Base-by-base conservation (phyloP, 345 rosid genomes). In the Brassica nigra region DNA sequence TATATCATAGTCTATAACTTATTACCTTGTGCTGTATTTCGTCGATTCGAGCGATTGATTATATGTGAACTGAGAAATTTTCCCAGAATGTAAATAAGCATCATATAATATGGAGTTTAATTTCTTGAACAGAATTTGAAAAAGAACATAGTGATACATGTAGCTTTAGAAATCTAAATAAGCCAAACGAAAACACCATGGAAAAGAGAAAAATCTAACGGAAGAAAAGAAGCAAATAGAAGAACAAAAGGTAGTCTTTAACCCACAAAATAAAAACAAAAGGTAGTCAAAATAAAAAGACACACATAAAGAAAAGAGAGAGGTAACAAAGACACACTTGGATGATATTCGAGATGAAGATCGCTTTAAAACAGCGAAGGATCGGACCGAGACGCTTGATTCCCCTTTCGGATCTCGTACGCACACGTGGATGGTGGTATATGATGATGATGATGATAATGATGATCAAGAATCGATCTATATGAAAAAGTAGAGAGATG, bases 311-410 rank as follows among this genome's bases (percentile, higher is more conserved):
- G 37, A 64, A 8, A 39, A 64, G 0, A 65, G 20, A 67, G 33
- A 73, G 39, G 59, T 68, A 52, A 62, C 18, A 64, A 57, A 75
- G 30, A 75, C 33, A 80, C 57, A 69, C 67, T 73, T 33, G 59
- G 69, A 61, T 57, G 73, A 66, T 39, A 5, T 57, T 58, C 34
- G 11, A 79, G 66, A 74, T 62, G 65, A 70, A 62, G 71, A 70
- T 75, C 54, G 83, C 71, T 75, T 69, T 30, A 52, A 69, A 65
- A 49, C 28, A 76, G 68, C 79, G 76, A 76, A 76, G 44, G 80
- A 76, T 80, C 83, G 83, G 83, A 80, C 83, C 83, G 83, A 80
- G 80, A 80, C 76, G 80, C 83, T 80, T 80, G 83, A 80, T 80
- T 80, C 83, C 83, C 83, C 83, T 80, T 74, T 62, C 20, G 80